Evolutionary conservation across 2,329 filamentous ascomycete species (phyloP), one percentile per base, ranked within the genome.

Genomic region (Fusarium sp.): DNA sequence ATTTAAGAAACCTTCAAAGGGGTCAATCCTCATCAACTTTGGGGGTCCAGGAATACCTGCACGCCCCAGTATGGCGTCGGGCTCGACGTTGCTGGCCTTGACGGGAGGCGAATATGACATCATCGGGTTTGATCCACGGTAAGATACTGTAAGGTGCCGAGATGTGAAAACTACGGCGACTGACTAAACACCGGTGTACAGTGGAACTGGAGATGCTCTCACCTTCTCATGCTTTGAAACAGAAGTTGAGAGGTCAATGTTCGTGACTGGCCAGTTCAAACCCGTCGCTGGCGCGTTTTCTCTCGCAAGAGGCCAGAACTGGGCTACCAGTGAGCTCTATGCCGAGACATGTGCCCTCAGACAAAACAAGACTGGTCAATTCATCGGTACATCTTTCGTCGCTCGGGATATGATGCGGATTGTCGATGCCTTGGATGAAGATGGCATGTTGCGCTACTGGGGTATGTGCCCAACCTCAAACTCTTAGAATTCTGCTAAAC

Each of bases 401-500:
- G 86, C 82, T 0, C 77, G 85, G 37, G 87, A 88, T 66, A 79
- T 87, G 70, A 82, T 86, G 65, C 64, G 75, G 6, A 82, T 88
- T 60, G 83, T 84, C 0, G 85, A 88, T 59, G 83, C 84, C 1
- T 76, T 85, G 7, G 79, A 76, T 2, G 81, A 83, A 29, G 83
- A 84, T 64, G 81, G 82, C 20, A 58, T 83, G 74, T 67, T 84
- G 6, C 74, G 82, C 11, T 87, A 82, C 68, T 84, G 80, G 82
- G 84, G 84, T 79, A 69, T 58, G 69, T 40, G 22, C 8, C 4
- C 5, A 6, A 6, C 8, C 14, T 20, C 10, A 18, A 24, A n/a
- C 16, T 18, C 34, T 52, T n/a, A 14, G 13, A 9, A 27, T 24
- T 14, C 11, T 11, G 20, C 35, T 64, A 14, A 70, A 10, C 24